A percentile compares a stretch with the other conserved stretches of the same genome.
Conservation (phyloP, 2,329 filamentous ascomycete genomes). For the Cordyceps militaris region DNA sequence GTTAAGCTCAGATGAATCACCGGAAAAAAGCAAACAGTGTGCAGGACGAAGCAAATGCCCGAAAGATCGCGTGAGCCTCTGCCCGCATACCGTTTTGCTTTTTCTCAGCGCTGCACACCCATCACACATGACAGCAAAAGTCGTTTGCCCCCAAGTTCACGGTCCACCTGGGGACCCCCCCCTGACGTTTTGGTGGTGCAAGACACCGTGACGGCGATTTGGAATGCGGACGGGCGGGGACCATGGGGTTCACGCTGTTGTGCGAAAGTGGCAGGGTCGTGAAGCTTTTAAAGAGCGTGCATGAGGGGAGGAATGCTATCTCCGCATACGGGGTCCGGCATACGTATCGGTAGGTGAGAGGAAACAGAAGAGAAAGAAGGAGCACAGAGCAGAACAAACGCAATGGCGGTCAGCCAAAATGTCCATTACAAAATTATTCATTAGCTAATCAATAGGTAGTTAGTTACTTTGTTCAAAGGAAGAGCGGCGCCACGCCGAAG, state of each 20-base stretch:
- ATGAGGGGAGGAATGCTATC: neutral
- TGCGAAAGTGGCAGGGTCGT: neutral
- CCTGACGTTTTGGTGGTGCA: neutral
- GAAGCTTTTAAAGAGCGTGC: neutral
- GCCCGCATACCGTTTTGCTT: neutral
- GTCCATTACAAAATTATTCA: too few relatives aligned
- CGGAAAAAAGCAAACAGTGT: neutral
- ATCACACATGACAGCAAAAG: too few relatives aligned
- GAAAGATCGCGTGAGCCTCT: neutral
- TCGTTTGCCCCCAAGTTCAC: neutral
- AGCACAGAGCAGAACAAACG: too few relatives aligned
- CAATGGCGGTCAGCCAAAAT: too few relatives aligned
- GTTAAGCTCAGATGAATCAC: too few relatives aligned
- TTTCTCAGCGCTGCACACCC: neutral
- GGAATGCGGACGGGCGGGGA: conserved; percentile 4
- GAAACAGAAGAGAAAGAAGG: neutral
- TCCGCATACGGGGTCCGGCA: neutral
- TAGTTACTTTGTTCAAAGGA: too few relatives aligned
- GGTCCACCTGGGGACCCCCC: neutral
- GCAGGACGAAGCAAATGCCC: neutral
- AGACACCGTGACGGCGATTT: conserved; percentile 2
- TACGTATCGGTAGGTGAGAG: neutral
- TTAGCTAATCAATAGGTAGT: too few relatives aligned
- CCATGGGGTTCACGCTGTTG: neutral
- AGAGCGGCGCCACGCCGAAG: too few relatives aligned